phyloP scores from a whole-genome alignment of 257 asterid genomes.

The Linderniella brevidens region DNA sequence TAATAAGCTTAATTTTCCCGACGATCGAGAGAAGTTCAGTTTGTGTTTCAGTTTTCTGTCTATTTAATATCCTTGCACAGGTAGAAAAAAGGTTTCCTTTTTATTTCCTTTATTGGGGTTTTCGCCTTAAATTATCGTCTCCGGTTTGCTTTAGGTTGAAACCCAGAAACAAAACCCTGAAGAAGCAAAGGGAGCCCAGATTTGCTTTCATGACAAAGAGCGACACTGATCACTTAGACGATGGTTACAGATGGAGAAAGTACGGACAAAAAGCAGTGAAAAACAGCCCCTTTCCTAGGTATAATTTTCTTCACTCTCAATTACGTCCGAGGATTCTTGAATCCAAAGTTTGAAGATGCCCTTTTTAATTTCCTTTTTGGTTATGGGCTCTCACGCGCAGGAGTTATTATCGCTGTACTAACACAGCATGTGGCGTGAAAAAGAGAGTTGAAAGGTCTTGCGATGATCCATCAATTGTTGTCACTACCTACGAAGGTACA shows the following conservation, averaged over 20 bases:
- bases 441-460: conserved; percentile 78
- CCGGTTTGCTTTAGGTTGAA: conserved; percentile 28
- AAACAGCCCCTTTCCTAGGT: conserved; percentile 95
- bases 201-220: conserved; percentile 95
- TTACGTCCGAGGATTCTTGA: too few species aligned
- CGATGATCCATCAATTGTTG: conserved; percentile 60
- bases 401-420: conserved; percentile 95
- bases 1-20: too few species aligned
- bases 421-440: conserved; percentile 72
- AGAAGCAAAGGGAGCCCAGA: conserved; percentile 63
- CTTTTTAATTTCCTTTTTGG: conserved; percentile 3
- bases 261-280: conserved; percentile 93
- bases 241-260: conserved; percentile 94
- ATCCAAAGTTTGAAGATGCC: conserved; percentile 8
- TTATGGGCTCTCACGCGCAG: conserved; percentile 14
- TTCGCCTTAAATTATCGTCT: not conserved
- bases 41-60: too few species aligned
- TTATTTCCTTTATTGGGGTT: too few species aligned
- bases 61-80: too few species aligned
- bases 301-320: conserved; percentile 5
- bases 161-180: conserved; percentile 58
- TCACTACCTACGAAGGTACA: conserved; percentile 84
- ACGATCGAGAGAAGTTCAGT: too few species aligned
- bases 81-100: too few species aligned
- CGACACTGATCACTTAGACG: conserved; percentile 80